Evolutionary conservation across 257 asterid genomes (phyloP), one percentile per base, ranked within the genome.

Genomic region (Fraxinus cuspidata): DNA sequence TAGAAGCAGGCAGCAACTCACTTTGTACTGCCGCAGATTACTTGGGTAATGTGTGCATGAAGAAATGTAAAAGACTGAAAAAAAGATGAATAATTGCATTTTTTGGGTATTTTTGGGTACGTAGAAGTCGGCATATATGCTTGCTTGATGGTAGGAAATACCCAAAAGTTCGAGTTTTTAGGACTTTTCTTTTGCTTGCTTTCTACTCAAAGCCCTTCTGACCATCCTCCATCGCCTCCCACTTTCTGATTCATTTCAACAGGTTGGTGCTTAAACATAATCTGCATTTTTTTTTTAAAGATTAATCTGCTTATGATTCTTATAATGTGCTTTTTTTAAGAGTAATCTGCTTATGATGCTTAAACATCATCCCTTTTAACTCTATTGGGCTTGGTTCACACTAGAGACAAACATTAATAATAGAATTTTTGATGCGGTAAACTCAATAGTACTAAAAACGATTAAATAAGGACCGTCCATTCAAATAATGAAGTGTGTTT

Each of bases 181-280:
- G 66, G 29, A 34, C 53, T 74, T 78, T 76, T 86, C 83, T 79
- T 86, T 94, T 86, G 91, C 97, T 94, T 94, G 83, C 93, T 94
- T 92, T 90, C 89, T 83, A 90, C 97, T 93, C 97, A 89, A 92
- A 87, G 80, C 77, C 73, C 77, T 58, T 63, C 32, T 63, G 69
- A 27, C n/a, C 19, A 63, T 63, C 75, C 63, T 25, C 18, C 65
- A 8, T 77, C 77, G 34, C 69, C 75, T 27, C 16, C 3, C 71
- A 63, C 81, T 81, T 68, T 77, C 72, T 81, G 74, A 51, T 32
- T 19, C 64, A 18, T 63, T 63, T 63, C 32, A 27, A 3, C 18
- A 12, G 16, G 2, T 23, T 11, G 69, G 27, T 27, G 35, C 7
- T 2, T 78, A 63, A 27, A 3, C 18, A 27, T 11, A 10, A 63